Percentiles rank a stretch among this genome's conserved stretches.
phyloP scores from a whole-genome alignment of 306 rosid genomes.

The Rosa persica region DNA sequence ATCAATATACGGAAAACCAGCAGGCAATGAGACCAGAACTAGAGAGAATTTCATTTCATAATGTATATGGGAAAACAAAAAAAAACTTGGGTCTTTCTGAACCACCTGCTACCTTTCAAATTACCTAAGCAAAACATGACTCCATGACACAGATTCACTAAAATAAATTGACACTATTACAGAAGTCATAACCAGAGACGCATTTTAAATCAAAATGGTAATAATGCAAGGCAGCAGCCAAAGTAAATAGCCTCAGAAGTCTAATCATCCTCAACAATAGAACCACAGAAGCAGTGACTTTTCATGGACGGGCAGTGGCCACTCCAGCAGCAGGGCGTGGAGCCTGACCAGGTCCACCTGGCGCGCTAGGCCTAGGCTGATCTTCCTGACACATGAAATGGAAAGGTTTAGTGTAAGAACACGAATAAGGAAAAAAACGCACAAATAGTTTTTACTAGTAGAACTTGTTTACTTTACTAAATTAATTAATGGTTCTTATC shows the following conservation, averaged over 20 bases:
- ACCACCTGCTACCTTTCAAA: neutral
- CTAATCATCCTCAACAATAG: neutral
- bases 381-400: conserved; percentile 22
- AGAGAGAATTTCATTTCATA: neutral
- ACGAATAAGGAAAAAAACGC: neutral
- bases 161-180: neutral
- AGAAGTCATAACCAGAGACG: neutral
- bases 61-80: neutral
- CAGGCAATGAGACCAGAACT: neutral
- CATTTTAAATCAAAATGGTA: neutral
- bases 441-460: neutral
- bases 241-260: neutral
- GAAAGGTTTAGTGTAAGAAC: neutral
- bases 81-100: neutral
- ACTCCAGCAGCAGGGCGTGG: conserved; percentile 32
- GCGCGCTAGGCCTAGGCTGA: conserved; percentile 27
- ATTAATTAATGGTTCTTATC: neutral
- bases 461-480: neutral
- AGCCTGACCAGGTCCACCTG: conserved; percentile 35
- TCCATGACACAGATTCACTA: neutral
- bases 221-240: neutral
- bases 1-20: neutral
- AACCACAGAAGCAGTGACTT: neutral
- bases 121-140: conserved; percentile 4
- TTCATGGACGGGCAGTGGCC: conserved; percentile 24